Evolutionary conservation across 2,329 filamentous ascomycete genomes (phyloP).

Genomic region (Capronia americana): DNA sequence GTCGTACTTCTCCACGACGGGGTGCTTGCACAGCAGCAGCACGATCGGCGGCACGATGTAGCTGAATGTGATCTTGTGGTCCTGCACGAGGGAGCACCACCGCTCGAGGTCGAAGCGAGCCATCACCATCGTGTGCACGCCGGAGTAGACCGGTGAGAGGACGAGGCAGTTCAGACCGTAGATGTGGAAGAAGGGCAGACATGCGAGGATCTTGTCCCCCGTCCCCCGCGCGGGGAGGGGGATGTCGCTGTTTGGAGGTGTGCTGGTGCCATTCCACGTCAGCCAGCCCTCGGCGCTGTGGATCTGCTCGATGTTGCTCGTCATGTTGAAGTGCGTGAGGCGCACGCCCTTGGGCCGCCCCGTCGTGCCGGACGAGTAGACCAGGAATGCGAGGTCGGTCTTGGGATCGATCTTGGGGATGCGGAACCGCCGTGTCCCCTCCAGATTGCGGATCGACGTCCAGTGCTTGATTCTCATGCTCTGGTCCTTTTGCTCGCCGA

Average conservation of each 20-base stretch:
- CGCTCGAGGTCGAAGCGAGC: constrained; percentile 80
- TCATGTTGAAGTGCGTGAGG: constrained; percentile 81
- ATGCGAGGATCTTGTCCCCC: constrained; percentile 75
- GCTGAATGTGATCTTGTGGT: constrained; percentile 74
- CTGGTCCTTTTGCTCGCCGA: constrained; percentile 72
- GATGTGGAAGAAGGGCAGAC: constrained; percentile 90
- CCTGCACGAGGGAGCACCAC: constrained; percentile 78
- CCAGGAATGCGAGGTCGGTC: constrained; percentile 80
- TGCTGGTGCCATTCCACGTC: constrained; percentile 61
- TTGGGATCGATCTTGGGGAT: constrained; percentile 69
- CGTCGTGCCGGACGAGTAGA: constrained; percentile 89
- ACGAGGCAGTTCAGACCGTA: constrained; percentile 80
- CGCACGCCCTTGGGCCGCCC: constrained; percentile 91
- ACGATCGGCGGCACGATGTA: constrained; percentile 88
- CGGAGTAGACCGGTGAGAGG: constrained; percentile 70
- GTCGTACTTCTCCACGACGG: constrained; percentile 79
- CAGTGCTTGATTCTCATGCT: constrained; percentile 71
- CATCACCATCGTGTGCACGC: constrained; percentile 73
- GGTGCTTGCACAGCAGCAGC: constrained; percentile 79
- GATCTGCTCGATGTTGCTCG: constrained; percentile 72
- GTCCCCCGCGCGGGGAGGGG: constrained; percentile 51
- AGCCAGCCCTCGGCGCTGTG: constrained; percentile 63
- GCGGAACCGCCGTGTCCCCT: constrained; percentile 60
- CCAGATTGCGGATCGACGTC: constrained; percentile 68
- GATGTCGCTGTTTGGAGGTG: constrained; percentile 34